These are phyloP conservation scores for Mortierella sp. DNA, from an alignment of 371 early-diverging fungal genomes.

Conservation along the genomic window DNA sequence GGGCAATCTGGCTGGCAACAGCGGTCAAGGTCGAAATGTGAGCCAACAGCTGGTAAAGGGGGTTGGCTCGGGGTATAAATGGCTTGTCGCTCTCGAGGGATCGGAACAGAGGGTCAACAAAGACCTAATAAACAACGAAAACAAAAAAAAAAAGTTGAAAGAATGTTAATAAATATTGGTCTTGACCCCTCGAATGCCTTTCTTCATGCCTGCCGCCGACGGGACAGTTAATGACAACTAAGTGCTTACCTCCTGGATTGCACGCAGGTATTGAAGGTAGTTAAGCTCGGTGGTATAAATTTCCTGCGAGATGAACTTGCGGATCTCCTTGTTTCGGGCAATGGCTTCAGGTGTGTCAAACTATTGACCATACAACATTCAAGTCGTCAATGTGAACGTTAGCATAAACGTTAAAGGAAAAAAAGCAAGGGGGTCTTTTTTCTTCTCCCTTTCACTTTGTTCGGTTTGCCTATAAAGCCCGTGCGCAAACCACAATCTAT, in stretches of 20 bases:
- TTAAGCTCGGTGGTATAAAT: slow-evolving; percentile 56
- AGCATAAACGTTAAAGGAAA: not conserved
- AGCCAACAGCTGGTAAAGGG: slow-evolving; percentile 51
- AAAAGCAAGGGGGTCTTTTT: not conserved
- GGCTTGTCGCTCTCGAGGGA: slow-evolving; percentile 51
- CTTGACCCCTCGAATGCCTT: not conserved
- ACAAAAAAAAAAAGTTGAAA: not conserved
- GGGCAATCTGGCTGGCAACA: slow-evolving; percentile 32
- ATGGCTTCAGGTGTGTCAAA: slow-evolving; percentile 55
- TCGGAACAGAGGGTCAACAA: slow-evolving; percentile 43
- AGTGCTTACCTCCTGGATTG: slow-evolving; percentile 44
- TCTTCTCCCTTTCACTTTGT: not conserved
- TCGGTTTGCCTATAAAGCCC: not conserved
- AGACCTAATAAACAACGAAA: slow-evolving; percentile 26
- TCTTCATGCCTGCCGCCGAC: not conserved
- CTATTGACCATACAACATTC: slow-evolving; percentile 16
- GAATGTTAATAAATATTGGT: not conserved
- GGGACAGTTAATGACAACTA: not conserved
- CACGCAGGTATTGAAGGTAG: slow-evolving; percentile 54
- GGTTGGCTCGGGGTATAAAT: slow-evolving; percentile 49
- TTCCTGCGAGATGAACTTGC: slow-evolving; percentile 58
- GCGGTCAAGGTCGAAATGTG: slow-evolving; percentile 37
- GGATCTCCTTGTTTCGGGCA: slow-evolving; percentile 55
- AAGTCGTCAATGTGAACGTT: not conserved
- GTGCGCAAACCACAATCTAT: not conserved